Conservation (phyloP, 345 rosid species). For the Iberis pinnata region DNA sequence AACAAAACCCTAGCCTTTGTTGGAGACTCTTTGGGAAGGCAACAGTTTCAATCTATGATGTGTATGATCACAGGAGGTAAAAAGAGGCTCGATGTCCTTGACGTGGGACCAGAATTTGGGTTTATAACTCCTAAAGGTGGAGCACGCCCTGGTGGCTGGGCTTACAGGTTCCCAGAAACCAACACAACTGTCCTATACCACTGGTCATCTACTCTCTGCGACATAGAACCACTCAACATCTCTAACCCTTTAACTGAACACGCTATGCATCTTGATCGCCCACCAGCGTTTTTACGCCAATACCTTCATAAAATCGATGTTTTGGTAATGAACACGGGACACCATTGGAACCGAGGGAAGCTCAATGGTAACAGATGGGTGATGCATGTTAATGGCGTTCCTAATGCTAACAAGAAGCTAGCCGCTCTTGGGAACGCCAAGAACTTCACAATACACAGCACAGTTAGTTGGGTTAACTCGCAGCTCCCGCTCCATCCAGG, state of each 20-base stretch:
- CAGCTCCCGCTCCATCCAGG: conserved; percentile 53
- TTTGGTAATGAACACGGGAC: conserved; percentile 74
- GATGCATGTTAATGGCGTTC: conserved; percentile 55
- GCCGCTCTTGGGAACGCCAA: conserved; percentile 57
- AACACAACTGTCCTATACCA: conserved; percentile 63
- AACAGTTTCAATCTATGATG: conserved; percentile 75
- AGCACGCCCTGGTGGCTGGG: conserved; percentile 71
- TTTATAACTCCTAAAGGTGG: conserved; percentile 43
- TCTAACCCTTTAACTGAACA: conserved; percentile 42
- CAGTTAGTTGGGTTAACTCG: conserved; percentile 55
- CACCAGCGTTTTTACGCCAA: conserved; percentile 57
- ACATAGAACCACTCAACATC: conserved; percentile 48
- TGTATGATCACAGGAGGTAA: conserved; percentile 73
- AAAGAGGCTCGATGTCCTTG: conserved; percentile 38
- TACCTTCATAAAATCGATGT: conserved; percentile 52
- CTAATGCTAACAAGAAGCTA: conserved; percentile 46
- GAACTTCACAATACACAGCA: conserved; percentile 65
- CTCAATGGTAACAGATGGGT: conserved; percentile 62
- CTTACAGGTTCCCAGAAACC: conserved; percentile 57
- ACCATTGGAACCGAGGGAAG: conserved; percentile 82
- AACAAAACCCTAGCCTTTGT: conserved; percentile 72
- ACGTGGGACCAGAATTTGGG: conserved; percentile 57
- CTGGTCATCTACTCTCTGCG: conserved; percentile 74
- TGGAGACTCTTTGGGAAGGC: conserved; percentile 84
- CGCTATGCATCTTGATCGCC: conserved; percentile 84